Evolutionary conservation across 2,329 filamentous ascomycete genomes (phyloP), one percentile per base, ranked within the genome.

Genomic region (Clonostachys byssicola): DNA sequence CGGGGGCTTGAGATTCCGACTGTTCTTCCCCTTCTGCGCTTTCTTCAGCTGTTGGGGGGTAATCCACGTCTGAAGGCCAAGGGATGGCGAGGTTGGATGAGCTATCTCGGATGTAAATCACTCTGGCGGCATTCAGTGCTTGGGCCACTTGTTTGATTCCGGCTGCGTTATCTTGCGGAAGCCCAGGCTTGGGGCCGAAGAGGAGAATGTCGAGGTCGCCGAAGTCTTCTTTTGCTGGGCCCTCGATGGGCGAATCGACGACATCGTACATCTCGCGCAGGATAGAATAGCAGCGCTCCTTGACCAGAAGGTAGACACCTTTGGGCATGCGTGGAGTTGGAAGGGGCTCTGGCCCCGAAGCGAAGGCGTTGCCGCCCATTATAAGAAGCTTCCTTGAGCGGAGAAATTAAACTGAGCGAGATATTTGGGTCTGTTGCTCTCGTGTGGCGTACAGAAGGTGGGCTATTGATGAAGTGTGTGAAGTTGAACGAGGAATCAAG

Each of bases 121-220:
- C 55, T 3, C 63, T 61, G 7, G 65, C 59, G 0, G 85, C 81
- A 4, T 66, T 65, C 0, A 89, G 62, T 1, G 52, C 50, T 4
- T 44, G 36, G 2, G 46, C 47, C 13, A 67, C 56, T 5, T 51
- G 48, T 2, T 61, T 62, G 9, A 83, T 57, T 2, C 56, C 53
- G 14, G 47, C 12, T n/a, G 12, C 16, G 34, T 36, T 44, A 3
- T 47, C 39, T 17, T 50, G 50, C 51, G 34, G 40, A 7, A 30
- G 10, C 41, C 16, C 38, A 1, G 51, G 23, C 16, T 53, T 59
- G 14, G 67, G 64, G 34, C 60, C 59, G 0, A 70, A 67, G 2
- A 89, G 74, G 2, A 90, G 63, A 49, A 92, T 72, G 63, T 94
- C 89, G 36, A 95, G 68, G 53, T 94, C 89, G 17, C 89, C 89